Percentiles rank a stretch among this genome's conserved stretches.
Conservation (phyloP, 805 yeast genomes). For the Candida qinlingensis region DNA sequence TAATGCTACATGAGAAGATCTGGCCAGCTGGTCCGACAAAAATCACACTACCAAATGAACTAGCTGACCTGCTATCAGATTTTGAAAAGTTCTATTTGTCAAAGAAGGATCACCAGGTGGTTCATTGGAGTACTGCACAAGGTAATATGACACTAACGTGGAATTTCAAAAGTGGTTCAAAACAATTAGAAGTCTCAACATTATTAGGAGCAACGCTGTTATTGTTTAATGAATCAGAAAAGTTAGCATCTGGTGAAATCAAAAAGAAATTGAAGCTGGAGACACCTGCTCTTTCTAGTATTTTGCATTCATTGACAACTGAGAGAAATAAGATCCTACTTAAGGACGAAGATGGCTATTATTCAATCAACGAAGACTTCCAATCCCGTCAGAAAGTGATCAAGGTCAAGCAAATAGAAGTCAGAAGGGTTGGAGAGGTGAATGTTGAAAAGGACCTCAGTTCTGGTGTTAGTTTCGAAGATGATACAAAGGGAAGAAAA, state of each 20-base stretch:
- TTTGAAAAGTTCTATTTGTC: slow-evolving; percentile 15
- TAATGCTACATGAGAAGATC: slow-evolving; percentile 13
- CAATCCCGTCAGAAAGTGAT: slow-evolving; percentile 11
- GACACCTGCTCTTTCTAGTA: slow-evolving; percentile 12
- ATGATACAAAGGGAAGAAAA: slow-evolving; percentile 3
- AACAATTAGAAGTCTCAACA: slow-evolving; percentile 18
- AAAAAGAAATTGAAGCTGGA: slow-evolving; percentile 12
- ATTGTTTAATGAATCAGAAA: slow-evolving; percentile 15
- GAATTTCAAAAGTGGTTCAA: slow-evolving; percentile 9
- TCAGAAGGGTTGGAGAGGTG: neutral
- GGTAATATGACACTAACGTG: slow-evolving; percentile 19
- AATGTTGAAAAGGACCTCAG: neutral
- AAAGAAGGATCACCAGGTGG: slow-evolving; percentile 3
- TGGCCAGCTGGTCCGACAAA: slow-evolving; percentile 18
- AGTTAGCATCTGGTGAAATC: slow-evolving; percentile 12
- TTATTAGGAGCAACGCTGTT: slow-evolving; percentile 18
- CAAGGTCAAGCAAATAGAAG: slow-evolving; percentile 9
- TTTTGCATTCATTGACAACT: slow-evolving; percentile 20
- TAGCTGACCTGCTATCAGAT: slow-evolving; percentile 1
- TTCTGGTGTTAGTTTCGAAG: slow-evolving; percentile 5
- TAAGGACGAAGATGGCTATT: slow-evolving; percentile 8
- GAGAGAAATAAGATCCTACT: slow-evolving; percentile 19
- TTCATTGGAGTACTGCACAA: slow-evolving; percentile 19
- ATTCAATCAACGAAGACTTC: slow-evolving; percentile 16
- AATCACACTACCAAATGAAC: slow-evolving; percentile 8